phyloP scores from a whole-genome alignment of 164 flowering plant genomes.

The Chimonanthus praecox region DNA sequence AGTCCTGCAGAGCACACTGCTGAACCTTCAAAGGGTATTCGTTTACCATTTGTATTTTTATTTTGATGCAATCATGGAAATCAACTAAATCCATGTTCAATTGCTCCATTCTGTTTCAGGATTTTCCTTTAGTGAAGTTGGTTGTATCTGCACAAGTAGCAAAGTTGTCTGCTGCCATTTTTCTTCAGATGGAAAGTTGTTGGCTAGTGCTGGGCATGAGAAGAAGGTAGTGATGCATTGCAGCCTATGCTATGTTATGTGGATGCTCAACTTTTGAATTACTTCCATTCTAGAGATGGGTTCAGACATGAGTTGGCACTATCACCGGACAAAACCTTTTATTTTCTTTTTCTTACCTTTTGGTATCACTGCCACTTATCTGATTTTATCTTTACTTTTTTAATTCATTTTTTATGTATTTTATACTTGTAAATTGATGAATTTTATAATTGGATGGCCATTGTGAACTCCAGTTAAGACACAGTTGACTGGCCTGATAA shows the following conservation, averaged over 20 bases:
- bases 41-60: background rate
- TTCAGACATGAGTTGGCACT: background rate
- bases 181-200: slow-evolving; percentile 79
- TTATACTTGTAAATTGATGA: background rate
- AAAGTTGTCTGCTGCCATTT: slow-evolving; percentile 88
- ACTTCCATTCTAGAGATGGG: background rate
- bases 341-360: background rate
- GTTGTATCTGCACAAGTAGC: slow-evolving; percentile 55
- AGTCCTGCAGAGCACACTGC: slow-evolving; percentile 62
- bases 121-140: slow-evolving; percentile 63
- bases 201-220: slow-evolving; percentile 92
- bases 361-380: background rate
- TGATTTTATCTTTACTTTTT: background rate
- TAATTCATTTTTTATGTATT: background rate
- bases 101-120: slow-evolving; percentile 32
- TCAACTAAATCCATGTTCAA: background rate
- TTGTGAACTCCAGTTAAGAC: background rate
- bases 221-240: slow-evolving; percentile 49
- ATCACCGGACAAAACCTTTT: background rate
- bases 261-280: background rate
- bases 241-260: background rate
- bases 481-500: background rate
- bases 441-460: background rate
- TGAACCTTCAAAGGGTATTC: slow-evolving; percentile 68
- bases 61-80: background rate